Evolutionary conservation across 2,329 filamentous ascomycete genomes (phyloP).

Genomic region (Chalara sp.): DNA sequence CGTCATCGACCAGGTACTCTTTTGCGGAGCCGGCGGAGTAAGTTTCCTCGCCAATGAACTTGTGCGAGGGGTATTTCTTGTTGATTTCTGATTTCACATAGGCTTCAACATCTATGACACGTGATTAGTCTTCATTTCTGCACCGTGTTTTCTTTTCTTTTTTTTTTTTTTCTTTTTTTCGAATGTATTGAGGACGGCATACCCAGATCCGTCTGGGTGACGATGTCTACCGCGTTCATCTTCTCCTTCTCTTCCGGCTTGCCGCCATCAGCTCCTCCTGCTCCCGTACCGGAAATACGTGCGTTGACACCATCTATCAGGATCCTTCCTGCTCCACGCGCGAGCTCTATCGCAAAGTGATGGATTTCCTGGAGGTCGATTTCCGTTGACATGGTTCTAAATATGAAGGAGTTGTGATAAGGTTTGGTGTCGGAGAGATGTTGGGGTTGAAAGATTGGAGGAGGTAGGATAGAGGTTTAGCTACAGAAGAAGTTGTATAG

Average conservation of each 20-base stretch:
- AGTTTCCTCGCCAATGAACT: slow-evolving; percentile 71
- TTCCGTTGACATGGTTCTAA: too few relatives aligned
- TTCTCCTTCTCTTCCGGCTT: slow-evolving; percentile 46
- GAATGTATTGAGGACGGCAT: slow-evolving; percentile 13
- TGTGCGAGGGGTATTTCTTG: slow-evolving; percentile 57
- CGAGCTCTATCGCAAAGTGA: slow-evolving; percentile 62
- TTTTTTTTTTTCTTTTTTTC: not conserved
- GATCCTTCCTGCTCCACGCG: slow-evolving; percentile 61
- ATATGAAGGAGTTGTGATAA: too few relatives aligned
- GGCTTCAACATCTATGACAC: slow-evolving; percentile 55
- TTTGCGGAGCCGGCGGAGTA: slow-evolving; percentile 63
- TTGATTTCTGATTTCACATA: slow-evolving; percentile 58
- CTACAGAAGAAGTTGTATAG: too few relatives aligned
- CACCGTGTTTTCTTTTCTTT: not conserved
- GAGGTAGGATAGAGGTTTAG: too few relatives aligned
- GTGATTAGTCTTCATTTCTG: slow-evolving; percentile 5
- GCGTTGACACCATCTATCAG: slow-evolving; percentile 57
- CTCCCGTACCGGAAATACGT: slow-evolving; percentile 27
- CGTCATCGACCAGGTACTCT: slow-evolving; percentile 56
- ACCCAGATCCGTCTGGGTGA: slow-evolving; percentile 72
- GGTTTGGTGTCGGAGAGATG: too few relatives aligned
- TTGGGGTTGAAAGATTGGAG: too few relatives aligned
- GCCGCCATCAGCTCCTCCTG: slow-evolving; percentile 18
- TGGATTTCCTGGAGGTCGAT: slow-evolving; percentile 45
- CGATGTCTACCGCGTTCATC: slow-evolving; percentile 69